Conservation (phyloP, 768 basidiomycete genomes). For the Termitomyces heimii region DNA sequence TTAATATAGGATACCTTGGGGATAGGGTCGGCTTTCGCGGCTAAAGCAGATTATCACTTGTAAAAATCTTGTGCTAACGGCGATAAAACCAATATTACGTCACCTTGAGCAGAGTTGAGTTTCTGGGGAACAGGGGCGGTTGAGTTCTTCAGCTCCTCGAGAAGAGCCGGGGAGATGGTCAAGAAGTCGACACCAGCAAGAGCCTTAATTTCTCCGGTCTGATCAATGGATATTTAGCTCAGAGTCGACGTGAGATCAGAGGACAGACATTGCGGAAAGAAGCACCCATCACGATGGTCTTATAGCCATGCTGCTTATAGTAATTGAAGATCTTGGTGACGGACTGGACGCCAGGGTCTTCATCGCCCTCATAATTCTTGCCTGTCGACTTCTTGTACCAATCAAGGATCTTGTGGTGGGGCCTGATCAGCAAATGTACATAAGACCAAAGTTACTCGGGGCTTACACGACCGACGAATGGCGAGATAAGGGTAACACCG, state of each 20-base stretch:
- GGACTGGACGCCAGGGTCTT: conserved; percentile 93
- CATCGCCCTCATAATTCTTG: conserved; percentile 82
- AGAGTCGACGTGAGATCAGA: not conserved
- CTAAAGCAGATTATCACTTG: conserved; percentile 20
- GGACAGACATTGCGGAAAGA: conserved; percentile 92
- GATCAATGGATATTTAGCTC: conserved; percentile 2
- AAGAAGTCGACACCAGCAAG: conserved; percentile 97
- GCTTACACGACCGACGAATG: conserved; percentile 95
- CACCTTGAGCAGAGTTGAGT: conserved; percentile 63
- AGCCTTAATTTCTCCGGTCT: conserved; percentile 89
- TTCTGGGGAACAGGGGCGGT: conserved; percentile 75
- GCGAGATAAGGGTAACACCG: conserved; percentile 96
- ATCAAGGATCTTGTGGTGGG: conserved; percentile 75
- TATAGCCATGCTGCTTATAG: conserved; percentile 98
- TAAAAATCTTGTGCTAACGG: not conserved
- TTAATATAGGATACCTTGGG: conserved; percentile 82
- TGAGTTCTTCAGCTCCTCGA: conserved; percentile 89
- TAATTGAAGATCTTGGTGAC: conserved; percentile 99
- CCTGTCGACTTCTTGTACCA: conserved; percentile 96
- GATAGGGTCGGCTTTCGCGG: conserved; percentile 53
- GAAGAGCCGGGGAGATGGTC: conserved; percentile 86
- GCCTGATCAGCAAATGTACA: conserved; percentile 7
- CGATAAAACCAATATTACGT: conserved; percentile 17
- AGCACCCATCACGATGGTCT: conserved; percentile 99
- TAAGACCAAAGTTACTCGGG: conserved; percentile 7